phyloP scores from a whole-genome alignment of 768 basidiomycete species.

The Tephrocybe sp. region DNA sequence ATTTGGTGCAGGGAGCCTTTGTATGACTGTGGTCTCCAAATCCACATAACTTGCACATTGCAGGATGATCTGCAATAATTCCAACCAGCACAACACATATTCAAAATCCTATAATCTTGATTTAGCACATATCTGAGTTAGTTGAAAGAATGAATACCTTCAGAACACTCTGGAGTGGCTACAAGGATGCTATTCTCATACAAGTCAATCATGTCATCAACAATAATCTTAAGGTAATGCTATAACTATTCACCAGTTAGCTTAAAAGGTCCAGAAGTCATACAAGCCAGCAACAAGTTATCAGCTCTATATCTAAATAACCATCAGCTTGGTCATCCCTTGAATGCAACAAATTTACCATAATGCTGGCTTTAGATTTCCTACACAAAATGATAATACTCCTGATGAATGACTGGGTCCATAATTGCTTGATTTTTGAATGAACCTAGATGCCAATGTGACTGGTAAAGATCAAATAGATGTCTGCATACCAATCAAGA shows the following conservation, averaged over 20 bases:
- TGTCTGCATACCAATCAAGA: conserved; percentile 3
- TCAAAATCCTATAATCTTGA: not conserved
- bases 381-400: not conserved
- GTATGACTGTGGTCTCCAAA: conserved; percentile 6
- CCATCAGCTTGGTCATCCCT: too few species aligned
- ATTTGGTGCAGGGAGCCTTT: conserved; percentile 2
- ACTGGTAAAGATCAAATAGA: not conserved
- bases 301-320: too few species aligned
- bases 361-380: not conserved
- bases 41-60: conserved; percentile 4
- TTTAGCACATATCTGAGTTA: too few species aligned
- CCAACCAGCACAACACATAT: conserved; percentile 24
- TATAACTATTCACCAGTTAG: too few species aligned
- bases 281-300: too few species aligned
- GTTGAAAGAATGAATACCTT: conserved; percentile 21
- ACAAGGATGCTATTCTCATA: conserved; percentile 24
- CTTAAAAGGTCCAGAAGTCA: too few species aligned
- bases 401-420: conserved; percentile 3
- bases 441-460: not conserved
- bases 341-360: too few species aligned
- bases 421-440: not conserved
- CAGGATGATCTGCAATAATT: conserved; percentile 23
- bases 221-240: conserved; percentile 20
- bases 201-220: conserved; percentile 27
- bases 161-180: conserved; percentile 14